Evolutionary conservation across 768 basidiomycete species (phyloP), one percentile per base, ranked within the genome.

Genomic region (Gloeophyllum trabeum): DNA sequence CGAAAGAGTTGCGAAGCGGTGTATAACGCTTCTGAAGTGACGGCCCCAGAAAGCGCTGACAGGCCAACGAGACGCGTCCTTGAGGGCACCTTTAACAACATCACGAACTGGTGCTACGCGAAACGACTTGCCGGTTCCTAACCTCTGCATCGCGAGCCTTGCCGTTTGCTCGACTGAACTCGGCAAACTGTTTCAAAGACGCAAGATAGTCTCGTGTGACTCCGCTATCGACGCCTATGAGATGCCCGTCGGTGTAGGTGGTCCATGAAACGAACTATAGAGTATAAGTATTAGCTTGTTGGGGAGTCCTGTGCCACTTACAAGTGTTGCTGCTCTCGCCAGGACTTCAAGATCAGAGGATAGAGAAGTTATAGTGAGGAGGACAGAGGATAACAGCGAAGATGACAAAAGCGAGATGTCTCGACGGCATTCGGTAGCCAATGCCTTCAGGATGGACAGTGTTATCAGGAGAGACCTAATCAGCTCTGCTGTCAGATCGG

Each of bases 211-310:
- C 71, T 21, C 66, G 64, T 0, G 87, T 85, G 39, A 88, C 63
- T 23, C 54, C 61, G 43, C 73, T 73, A 53, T 94, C 91, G 10
- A 81, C 75, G 21, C 85, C 87, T 47, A 93, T 78, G 30, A 85
- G 65, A 42, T 79, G 79, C 0, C 90, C 89, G 50, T 93, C 83
- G 18, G 92, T 90, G 50, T 81, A 96, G 13, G 91, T 92, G 16
- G 84, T 82, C 83, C 89, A 97, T 1, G 89, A 82, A 3, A 82
- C 86, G 52, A 94, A 90, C 84, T 92, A 51, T 24, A n/a, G 14
- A 2, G n/a, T 35, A 25, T 25, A 46, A 4, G 51, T 12, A 26
- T 39, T n/a, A 43, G 26, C 38, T 19, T 16, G 26, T n/a, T 10
- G 18, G 4, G 5, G 45, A 4, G 20, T 13, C 1, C 35, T 18